phyloP scores from a whole-genome alignment of 1,284 basidiomycete species.

The Xanthoconium separans region DNA sequence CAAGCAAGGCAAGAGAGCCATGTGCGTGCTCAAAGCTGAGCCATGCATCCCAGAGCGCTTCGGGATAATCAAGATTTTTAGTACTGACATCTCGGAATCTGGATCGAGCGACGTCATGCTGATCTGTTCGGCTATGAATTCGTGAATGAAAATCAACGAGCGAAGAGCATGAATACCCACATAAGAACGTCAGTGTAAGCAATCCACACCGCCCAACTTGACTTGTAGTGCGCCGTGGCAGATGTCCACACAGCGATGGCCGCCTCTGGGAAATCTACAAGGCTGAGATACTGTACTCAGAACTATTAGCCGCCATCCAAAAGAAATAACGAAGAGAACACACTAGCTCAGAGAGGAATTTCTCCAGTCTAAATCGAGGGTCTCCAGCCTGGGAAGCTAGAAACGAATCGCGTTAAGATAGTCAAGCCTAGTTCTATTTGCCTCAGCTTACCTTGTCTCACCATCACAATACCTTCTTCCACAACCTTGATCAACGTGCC shows the following conservation, averaged over 20 bases:
- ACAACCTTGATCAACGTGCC: constrained; percentile 52
- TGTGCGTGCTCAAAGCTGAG: constrained; percentile 81
- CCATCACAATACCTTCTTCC: constrained; percentile 58
- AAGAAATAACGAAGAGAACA: constrained; percentile 29
- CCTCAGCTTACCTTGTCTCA: constrained; percentile 51
- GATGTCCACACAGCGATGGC: constrained; percentile 62
- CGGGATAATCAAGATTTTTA: constrained; percentile 88
- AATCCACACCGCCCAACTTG: constrained; percentile 69
- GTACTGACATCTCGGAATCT: constrained; percentile 63
- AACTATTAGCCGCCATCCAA: not conserved
- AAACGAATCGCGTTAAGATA: constrained; percentile 1
- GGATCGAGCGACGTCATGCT: constrained; percentile 60
- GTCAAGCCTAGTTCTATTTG: not conserved
- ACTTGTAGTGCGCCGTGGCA: constrained; percentile 64
- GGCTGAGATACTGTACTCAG: constrained; percentile 43
- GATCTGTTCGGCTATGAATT: constrained; percentile 50
- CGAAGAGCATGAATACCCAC: constrained; percentile 40
- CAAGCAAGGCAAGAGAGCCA: constrained; percentile 70
- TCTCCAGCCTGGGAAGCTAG: constrained; percentile 51
- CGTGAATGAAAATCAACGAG: not conserved
- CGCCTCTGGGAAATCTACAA: constrained; percentile 49
- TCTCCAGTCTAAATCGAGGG: constrained; percentile 72
- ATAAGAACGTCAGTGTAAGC: constrained; percentile 65
- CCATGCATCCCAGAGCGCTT: constrained; percentile 89
- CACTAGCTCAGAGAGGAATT: constrained; percentile 74